A percentile compares a stretch with the other conserved stretches of the same genome.
Conservation (phyloP, 371 early-diverging fungal species). For the Haplosporangium sp. region DNA sequence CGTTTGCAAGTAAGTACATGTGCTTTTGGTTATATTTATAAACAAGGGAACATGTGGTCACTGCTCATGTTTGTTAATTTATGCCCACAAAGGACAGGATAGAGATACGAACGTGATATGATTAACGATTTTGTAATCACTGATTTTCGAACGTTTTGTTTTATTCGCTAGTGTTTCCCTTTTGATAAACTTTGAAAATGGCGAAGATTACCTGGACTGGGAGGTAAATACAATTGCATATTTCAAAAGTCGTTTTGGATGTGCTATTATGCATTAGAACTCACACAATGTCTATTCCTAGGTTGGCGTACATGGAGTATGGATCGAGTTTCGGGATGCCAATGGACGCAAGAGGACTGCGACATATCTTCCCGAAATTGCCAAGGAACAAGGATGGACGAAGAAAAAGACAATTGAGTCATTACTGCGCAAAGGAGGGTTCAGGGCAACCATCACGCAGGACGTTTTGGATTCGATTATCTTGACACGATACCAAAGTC, state of each 20-base stretch:
- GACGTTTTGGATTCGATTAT: conserved; percentile 63
- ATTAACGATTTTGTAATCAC: neutral
- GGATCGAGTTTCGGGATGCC: conserved; percentile 82
- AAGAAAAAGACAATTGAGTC: conserved; percentile 86
- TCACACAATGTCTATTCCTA: conserved; percentile 5
- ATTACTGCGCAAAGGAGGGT: conserved; percentile 89
- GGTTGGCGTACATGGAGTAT: conserved; percentile 91
- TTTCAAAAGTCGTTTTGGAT: conserved; percentile 1
- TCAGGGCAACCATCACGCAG: conserved; percentile 68
- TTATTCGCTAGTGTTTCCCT: conserved; percentile 75
- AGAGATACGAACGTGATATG: conserved; percentile 6
- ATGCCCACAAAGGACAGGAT: neutral
- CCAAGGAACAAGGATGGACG: conserved; percentile 82
- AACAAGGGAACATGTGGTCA: neutral
- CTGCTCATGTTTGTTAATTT: conserved; percentile 5
- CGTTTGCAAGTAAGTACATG: conserved; percentile 63
- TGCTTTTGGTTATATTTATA: neutral
- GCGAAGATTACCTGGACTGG: conserved; percentile 86
- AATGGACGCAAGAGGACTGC: conserved; percentile 74
- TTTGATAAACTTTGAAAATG: conserved; percentile 86
- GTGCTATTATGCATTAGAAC: neutral
- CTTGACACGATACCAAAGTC: conserved; percentile 88
- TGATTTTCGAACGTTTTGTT: neutral
- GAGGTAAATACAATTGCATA: conserved; percentile 57
- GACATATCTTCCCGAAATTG: conserved; percentile 94